A percentile compares a stretch with the other conserved stretches of the same genome.
phyloP scores from a whole-genome alignment of 179 eudicot genomes.

The Sideroxylon spinosum region DNA sequence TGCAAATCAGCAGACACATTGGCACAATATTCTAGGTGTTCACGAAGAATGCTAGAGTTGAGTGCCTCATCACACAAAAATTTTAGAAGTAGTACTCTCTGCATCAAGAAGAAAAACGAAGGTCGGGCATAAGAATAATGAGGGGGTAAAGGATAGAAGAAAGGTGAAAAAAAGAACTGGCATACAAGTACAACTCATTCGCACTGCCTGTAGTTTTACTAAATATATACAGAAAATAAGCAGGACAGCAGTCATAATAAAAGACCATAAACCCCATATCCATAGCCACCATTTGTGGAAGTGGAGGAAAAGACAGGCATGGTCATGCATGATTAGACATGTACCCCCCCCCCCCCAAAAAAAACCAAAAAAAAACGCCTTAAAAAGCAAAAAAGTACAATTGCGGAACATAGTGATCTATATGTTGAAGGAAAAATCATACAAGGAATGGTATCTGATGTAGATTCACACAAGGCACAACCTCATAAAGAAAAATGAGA shows the following conservation, averaged over 20 bases:
- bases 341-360: too few species aligned
- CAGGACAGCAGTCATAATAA: neutral
- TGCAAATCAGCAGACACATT: slow-evolving; percentile 57
- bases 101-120: slow-evolving; percentile 29
- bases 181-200: slow-evolving; percentile 6
- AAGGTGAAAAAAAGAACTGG: neutral
- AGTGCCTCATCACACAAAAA: slow-evolving; percentile 77
- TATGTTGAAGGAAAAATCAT: neutral
- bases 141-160: neutral
- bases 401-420: neutral
- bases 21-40: slow-evolving; percentile 71
- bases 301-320: neutral
- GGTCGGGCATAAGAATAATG: neutral
- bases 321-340: neutral
- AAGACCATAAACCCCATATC: neutral
- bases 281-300: neutral
- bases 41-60: slow-evolving; percentile 55
- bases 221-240: neutral
- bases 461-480: neutral
- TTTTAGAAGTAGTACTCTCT: slow-evolving; percentile 70
- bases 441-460: neutral
- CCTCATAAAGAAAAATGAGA: neutral
- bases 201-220: neutral
- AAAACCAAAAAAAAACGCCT: too few species aligned
- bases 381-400: too few species aligned